Percentiles rank a stretch among this genome's conserved stretches.
phyloP scores from a whole-genome alignment of 768 basidiomycete genomes.

The Suillus variegatus region DNA sequence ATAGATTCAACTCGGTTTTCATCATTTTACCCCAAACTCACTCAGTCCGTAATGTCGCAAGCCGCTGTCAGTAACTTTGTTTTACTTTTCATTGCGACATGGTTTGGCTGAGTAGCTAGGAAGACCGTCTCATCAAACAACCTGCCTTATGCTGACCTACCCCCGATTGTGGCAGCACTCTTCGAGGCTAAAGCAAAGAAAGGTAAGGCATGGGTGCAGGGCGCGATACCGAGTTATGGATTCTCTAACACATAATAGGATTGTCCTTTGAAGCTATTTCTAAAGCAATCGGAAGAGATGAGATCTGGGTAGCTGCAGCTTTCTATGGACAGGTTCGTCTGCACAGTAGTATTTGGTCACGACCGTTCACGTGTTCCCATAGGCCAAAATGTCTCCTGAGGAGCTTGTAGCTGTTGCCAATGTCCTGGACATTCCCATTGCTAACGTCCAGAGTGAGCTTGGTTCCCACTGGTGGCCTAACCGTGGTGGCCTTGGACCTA shows the following conservation, averaged over 20 bases:
- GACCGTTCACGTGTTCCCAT: background rate
- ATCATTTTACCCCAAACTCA: background rate
- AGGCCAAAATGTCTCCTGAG: slow-evolving; percentile 70
- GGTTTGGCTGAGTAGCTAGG: background rate
- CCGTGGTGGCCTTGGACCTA: slow-evolving; percentile 63
- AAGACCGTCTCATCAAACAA: slow-evolving; percentile 46
- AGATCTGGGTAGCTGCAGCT: slow-evolving; percentile 80
- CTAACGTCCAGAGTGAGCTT: slow-evolving; percentile 43
- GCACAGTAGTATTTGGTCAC: slow-evolving; percentile 1
- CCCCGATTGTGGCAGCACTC: slow-evolving; percentile 48
- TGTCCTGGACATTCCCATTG: slow-evolving; percentile 49
- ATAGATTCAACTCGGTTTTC: slow-evolving; percentile 3
- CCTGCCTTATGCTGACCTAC: slow-evolving; percentile 50
- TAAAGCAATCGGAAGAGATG: slow-evolving; percentile 65
- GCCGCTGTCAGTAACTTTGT: slow-evolving; percentile 32
- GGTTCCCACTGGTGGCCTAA: slow-evolving; percentile 76
- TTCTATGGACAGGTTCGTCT: slow-evolving; percentile 74
- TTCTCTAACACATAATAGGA: slow-evolving; percentile 37
- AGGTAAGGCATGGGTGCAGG: slow-evolving; percentile 36
- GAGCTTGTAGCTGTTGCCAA: slow-evolving; percentile 57
- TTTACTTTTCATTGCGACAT: background rate
- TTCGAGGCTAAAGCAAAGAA: slow-evolving; percentile 70
- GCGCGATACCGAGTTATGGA: slow-evolving; percentile 4
- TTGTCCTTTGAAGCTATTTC: slow-evolving; percentile 72
- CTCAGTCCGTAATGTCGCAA: slow-evolving; percentile 37